Evolutionary conservation across 805 yeast genomes (phyloP).

Genomic region (Ascoidea tarda): DNA sequence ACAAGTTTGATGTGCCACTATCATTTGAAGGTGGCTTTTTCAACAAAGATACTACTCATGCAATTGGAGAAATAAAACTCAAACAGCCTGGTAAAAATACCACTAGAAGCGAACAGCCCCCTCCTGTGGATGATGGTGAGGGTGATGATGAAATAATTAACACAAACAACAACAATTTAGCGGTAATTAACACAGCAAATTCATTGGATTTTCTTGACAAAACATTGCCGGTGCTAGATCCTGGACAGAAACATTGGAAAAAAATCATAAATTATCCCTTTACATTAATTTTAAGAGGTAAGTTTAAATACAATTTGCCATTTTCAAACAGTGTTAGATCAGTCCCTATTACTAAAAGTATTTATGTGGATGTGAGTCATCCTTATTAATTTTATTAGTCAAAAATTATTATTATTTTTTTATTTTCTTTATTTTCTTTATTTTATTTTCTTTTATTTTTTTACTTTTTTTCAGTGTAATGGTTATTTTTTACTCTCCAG

Average conservation of each 20-base stretch:
- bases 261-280: conserved; percentile 66
- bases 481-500: no score
- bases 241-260: conserved; percentile 49
- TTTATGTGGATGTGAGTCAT: conserved; percentile 35
- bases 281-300: conserved; percentile 74
- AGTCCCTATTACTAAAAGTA: conserved; percentile 45
- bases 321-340: conserved; percentile 38
- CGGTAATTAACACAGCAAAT: neutral
- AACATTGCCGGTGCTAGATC: neutral
- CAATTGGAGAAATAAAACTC: conserved; percentile 58
- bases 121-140: conserved; percentile 12
- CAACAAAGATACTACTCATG: conserved; percentile 39
- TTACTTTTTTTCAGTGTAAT: no score
- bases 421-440: no score
- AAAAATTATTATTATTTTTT: no score
- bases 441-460: no score
- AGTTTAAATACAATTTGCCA: conserved; percentile 64
- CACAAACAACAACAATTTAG: neutral
- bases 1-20: conserved; percentile 55
- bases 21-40: conserved; percentile 69
- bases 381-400: no score
- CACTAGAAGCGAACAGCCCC: conserved; percentile 13
- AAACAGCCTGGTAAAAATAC: conserved; percentile 49
- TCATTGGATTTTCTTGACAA: neutral
- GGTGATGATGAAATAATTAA: neutral